Evolutionary conservation across 148 eudicot genomes (phyloP), one percentile per base, ranked within the genome.

Genomic region (Pouteria glomerata): DNA sequence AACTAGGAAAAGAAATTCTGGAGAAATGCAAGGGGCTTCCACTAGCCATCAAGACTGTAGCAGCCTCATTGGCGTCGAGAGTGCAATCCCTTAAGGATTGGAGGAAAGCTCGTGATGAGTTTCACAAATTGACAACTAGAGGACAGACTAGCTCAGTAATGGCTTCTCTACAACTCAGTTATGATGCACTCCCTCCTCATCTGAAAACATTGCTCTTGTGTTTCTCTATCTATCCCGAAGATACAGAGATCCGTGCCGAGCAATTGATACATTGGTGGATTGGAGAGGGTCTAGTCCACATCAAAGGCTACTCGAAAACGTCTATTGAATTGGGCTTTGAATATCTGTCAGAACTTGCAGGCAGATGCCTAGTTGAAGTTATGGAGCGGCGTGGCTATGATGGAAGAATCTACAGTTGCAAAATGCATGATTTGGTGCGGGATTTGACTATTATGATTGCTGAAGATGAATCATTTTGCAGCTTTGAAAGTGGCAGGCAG

Each of bases 321-420:
- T 18, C 35, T 7, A 57, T 34, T 26, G 60, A 57, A 57, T 2
- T 6, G 8, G 60, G 33, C 14, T 57, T 18, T 12, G 14, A 18
- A 3, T 57, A 11, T 57, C 60, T 57, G 33, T 27, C 60, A 2
- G 34, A 26, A 57, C 33, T 57, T 15, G 27, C 14, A 12, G 4
- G 34, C 33, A 26, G 60, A 57, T 57, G 60, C 60, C 60, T 57
- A 5, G 60, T 57, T 57, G 60, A 57, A 57, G 60, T 57, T 11
- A 18, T 57, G 35, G 16, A 14, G 13, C 23, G 16, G 4, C 26
- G 60, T 33, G 13, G 15, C 27, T 57, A 57, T 13, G 60, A 57
- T 13, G 60, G 60, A 6, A 57, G 60, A 57, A 19, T 27, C 4
- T 27, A 57, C 27, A 12, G 30, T 1, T 57, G 60, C 60, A 57